These are phyloP conservation scores for Pseudogymnoascus sp. DNA, from an alignment of 2,329 filamentous ascomycete genomes.

Conservation along the genomic window DNA sequence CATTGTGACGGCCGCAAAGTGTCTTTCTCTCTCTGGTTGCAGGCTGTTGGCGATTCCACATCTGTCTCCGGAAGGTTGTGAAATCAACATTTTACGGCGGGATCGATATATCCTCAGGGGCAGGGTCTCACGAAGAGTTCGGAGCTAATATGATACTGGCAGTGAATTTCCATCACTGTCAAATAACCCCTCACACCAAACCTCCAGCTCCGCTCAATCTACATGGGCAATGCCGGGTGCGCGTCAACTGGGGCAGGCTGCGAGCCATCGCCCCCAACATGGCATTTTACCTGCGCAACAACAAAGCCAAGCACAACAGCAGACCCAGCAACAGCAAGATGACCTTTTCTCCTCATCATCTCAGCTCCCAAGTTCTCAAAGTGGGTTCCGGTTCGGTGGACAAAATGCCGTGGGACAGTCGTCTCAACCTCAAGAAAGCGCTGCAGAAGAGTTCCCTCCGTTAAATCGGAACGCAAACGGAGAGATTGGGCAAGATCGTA, in stretches of 20 bases:
- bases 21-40: not conserved
- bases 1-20: not conserved
- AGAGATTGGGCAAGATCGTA: constrained; percentile 49
- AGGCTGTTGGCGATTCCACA: not conserved
- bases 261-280: constrained; percentile 23
- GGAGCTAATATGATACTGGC: not conserved
- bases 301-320: constrained; percentile 23
- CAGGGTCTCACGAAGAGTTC: not conserved
- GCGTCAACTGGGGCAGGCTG: constrained; percentile 22
- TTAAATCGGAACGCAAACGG: constrained; percentile 48
- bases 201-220: constrained; percentile 22
- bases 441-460: constrained; percentile 54
- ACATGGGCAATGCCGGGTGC: constrained; percentile 25
- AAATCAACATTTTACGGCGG: not conserved
- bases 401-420: constrained; percentile 27
- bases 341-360: constrained; percentile 27
- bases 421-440: constrained; percentile 36
- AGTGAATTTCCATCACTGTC: constrained; percentile 61
- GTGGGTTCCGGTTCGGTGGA: constrained; percentile 26
- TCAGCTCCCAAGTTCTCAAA: constrained; percentile 24
- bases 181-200: constrained; percentile 41
- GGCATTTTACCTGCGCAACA: constrained; percentile 21
- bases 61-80: not conserved
- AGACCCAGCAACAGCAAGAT: constrained; percentile 28
- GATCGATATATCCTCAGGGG: no score